These are phyloP conservation scores for Talaromyces borbonicus DNA, from an alignment of 495 filamentous ascomycete genomes.

Conservation along the genomic window DNA sequence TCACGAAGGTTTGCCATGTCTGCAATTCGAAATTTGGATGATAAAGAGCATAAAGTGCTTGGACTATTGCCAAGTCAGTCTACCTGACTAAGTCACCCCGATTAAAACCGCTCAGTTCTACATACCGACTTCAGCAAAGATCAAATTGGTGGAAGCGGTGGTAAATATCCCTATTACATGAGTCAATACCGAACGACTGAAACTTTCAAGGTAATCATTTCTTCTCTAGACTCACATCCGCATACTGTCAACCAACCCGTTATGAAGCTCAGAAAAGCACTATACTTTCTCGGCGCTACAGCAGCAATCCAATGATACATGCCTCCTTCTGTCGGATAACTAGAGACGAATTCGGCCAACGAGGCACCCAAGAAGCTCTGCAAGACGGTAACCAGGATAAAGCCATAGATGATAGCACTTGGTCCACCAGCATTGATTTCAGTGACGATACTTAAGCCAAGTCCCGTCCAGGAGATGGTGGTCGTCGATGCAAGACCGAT, in stretches of 20 bases:
- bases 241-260: conserved; percentile 33
- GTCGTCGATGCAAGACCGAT: conserved; percentile 31
- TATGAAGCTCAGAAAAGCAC: conserved; percentile 27
- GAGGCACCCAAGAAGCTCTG: conserved; percentile 40
- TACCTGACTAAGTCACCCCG: background rate
- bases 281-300: conserved; percentile 35
- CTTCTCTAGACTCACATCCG: conserved; percentile 20
- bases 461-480: conserved; percentile 35
- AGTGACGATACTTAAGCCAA: conserved; percentile 30
- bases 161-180: conserved; percentile 26
- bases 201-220: background rate
- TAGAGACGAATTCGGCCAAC: conserved; percentile 45
- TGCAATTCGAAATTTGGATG: conserved; percentile 23
- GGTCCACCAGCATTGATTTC: conserved; percentile 31
- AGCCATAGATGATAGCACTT: conserved; percentile 33
- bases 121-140: conserved; percentile 20
- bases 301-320: conserved; percentile 49
- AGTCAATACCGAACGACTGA: conserved; percentile 6
- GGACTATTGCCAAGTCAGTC: conserved; percentile 1
- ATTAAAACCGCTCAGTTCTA: conserved; percentile 13
- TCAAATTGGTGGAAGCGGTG: conserved; percentile 31
- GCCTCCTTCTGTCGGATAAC: conserved; percentile 41
- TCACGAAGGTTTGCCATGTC: conserved; percentile 31
- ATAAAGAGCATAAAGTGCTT: conserved; percentile 23
- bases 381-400: conserved; percentile 38